Evolutionary conservation across 257 asterid genomes (phyloP).

Genomic region (Sherardia arvensis): DNA sequence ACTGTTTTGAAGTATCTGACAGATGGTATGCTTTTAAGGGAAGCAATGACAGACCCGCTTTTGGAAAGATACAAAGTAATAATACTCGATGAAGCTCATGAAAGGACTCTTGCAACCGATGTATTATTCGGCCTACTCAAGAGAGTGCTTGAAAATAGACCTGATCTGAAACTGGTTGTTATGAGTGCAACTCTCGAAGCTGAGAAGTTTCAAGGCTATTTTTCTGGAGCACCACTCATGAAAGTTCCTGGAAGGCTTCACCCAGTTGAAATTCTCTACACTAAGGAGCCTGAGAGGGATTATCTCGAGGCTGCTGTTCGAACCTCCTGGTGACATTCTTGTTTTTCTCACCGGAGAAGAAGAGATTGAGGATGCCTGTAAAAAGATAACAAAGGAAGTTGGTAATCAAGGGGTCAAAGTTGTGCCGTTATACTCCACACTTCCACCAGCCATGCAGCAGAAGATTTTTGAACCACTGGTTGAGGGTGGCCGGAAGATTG

Average conservation of each 20-base stretch:
- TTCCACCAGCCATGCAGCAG: conserved; percentile 99
- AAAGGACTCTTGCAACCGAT: conserved; percentile 93
- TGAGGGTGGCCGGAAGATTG: conserved; percentile 96
- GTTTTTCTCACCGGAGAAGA: conserved; percentile 97
- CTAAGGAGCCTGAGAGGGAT: conserved; percentile 92
- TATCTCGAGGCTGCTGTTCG: conserved; percentile 93
- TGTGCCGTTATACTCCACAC: conserved; percentile 88
- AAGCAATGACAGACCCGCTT: conserved; percentile 96
- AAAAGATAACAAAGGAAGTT: conserved; percentile 63
- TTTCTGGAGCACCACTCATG: conserved; percentile 83
- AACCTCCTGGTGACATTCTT: conserved; percentile 92
- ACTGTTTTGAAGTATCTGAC: conserved; percentile 84
- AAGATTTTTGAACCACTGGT: conserved; percentile 68
- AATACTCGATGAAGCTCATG: conserved; percentile 97
- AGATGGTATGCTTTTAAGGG: conserved; percentile 98
- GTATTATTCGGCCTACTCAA: conserved; percentile 91
- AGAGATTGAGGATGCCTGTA: conserved; percentile 97
- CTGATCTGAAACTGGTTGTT: conserved; percentile 83
- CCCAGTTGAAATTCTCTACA: conserved; percentile 86
- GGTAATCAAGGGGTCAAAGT: conserved; percentile 77
- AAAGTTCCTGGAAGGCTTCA: conserved; percentile 98
- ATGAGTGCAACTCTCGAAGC: conserved; percentile 99
- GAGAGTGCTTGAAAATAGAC: conserved; percentile 75
- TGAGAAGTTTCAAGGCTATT: conserved; percentile 90
- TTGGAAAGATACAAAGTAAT: conserved; percentile 91